These are phyloP conservation scores for Fagus sylvatica DNA, from an alignment of 306 rosid genomes.

Conservation along the genomic window DNA sequence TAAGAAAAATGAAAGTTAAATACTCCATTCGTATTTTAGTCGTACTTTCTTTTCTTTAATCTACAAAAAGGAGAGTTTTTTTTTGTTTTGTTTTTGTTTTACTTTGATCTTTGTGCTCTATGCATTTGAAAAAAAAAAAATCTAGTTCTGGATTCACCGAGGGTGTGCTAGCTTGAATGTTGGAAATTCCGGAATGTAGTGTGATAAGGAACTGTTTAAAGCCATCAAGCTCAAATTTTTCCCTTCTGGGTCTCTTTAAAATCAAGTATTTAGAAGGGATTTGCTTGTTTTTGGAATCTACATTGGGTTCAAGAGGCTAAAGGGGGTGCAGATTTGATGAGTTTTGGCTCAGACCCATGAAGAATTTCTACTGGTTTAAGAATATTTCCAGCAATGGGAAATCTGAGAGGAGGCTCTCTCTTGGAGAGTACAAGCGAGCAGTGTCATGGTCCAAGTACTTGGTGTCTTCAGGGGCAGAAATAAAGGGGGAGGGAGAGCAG, in stretches of 20 bases:
- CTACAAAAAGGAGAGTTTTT: background rate
- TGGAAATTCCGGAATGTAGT: constrained; percentile 49
- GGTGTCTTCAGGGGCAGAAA: constrained; percentile 84
- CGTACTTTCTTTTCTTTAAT: background rate
- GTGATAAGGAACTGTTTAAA: constrained; percentile 12
- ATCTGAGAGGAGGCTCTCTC: constrained; percentile 56
- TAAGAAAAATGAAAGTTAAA: background rate
- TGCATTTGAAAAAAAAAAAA: background rate
- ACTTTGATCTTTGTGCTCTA: constrained; percentile 5
- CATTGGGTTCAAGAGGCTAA: constrained; percentile 18
- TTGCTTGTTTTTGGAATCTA: constrained; percentile 28
- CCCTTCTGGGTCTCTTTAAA: constrained; percentile 24
- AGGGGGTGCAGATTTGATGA: constrained; percentile 30
- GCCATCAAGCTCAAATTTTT: constrained; percentile 19
- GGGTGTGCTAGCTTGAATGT: constrained; percentile 9
- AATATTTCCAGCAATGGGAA: constrained; percentile 53
- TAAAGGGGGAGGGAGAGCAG: constrained; percentile 82
- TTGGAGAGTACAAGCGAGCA: constrained; percentile 83
- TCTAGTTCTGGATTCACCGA: background rate
- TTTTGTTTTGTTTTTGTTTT: no score
- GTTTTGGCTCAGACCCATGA: constrained; percentile 45
- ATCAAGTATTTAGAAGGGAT: constrained; percentile 15
- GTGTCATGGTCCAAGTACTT: constrained; percentile 95
- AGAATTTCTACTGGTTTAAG: constrained; percentile 61
- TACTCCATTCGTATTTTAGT: background rate